A percentile compares a stretch with the other conserved stretches of the same genome.
Conservation (phyloP, 768 basidiomycete genomes). For the Leccinum subtestaceum region DNA sequence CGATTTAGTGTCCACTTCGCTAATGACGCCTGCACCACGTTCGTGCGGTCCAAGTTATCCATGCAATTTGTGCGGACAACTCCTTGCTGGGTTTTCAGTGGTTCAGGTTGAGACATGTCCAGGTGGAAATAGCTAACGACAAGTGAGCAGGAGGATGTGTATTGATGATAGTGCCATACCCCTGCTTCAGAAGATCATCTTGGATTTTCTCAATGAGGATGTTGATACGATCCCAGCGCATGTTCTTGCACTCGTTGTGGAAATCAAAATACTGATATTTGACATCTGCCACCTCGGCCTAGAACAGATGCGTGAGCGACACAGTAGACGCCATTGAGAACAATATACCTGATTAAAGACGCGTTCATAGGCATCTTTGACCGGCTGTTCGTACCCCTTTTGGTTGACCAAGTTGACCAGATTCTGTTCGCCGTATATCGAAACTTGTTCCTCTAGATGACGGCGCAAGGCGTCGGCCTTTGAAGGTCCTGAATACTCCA, state of each 20-base stretch:
- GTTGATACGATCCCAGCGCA: conserved; percentile 93
- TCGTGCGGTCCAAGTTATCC: conserved; percentile 96
- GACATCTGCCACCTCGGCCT: conserved; percentile 66
- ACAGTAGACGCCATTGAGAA: not conserved
- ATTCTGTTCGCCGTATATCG: conserved; percentile 71
- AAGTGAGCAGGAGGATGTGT: conserved; percentile 5
- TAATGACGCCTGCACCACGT: conserved; percentile 90
- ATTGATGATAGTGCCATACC: conserved; percentile 39
- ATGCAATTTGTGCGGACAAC: conserved; percentile 94
- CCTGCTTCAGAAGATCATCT: conserved; percentile 64
- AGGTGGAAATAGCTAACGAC: conserved; percentile 72
- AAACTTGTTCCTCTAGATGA: conserved; percentile 73
- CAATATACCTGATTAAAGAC: conserved; percentile 57
- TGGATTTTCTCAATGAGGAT: conserved; percentile 74
- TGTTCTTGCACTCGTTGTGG: conserved; percentile 89
- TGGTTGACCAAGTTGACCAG: conserved; percentile 93
- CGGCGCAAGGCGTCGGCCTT: conserved; percentile 68
- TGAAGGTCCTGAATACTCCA: conserved; percentile 1
- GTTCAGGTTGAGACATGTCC: conserved; percentile 44
- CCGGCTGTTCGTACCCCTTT: conserved; percentile 86
- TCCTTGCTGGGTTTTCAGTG: conserved; percentile 65
- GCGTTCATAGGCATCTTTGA: conserved; percentile 94
- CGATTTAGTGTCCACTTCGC: conserved; percentile 81
- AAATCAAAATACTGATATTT: conserved; percentile 97
- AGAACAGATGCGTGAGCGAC: not conserved